Evolutionary conservation across 345 rosid genomes (phyloP), one percentile per base, ranked within the genome.

Genomic region (Laguncularia racemosa): DNA sequence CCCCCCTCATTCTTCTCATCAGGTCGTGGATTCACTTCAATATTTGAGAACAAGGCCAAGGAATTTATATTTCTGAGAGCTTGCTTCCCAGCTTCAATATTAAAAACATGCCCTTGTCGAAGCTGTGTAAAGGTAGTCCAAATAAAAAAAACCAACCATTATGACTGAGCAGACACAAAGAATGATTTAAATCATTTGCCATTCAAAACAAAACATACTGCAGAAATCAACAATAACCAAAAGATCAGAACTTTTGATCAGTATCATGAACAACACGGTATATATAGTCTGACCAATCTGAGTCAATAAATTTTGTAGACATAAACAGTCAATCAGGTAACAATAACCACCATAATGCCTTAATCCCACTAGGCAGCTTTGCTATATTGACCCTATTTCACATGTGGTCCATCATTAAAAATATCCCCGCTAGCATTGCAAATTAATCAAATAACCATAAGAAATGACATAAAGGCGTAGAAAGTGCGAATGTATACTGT

Each of bases 1-100:
- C 97, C 97, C 50, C 92, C 99, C 65, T 95, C 99, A 28, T 76
- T 87, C 82, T 95, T 85, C 76, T 95, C 99, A 73, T 95, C 99
- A 58, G 87, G 95, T 40, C 91, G 84, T 51, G 97, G 97, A 61
- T 87, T 95, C 48, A 95, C 99, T 77, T 90, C 97, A 28, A 93
- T 93, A 61, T 93, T 93, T 16, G 96, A 85, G 76, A 93, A 93
- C 62, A 93, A 67, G 46, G 90, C 84, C 20, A 93, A 48, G 0
- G 97, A 75, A 61, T 90, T 95, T 65, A 95, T 81, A 74, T 88
- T 95, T 63, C 87, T 82, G 50, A 95, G 81, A 51, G 95, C 97
- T 80, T 87, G 89, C 51, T 83, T 90, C 63, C 97, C 97, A 65
- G 88, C 97, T 74, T 88, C 90, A 60, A 87, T 90, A 78, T 95